A percentile compares a stretch with the other conserved stretches of the same genome.
Conservation (phyloP, 2,329 filamentous ascomycete genomes). For the Ascochyta clinopodiicola region DNA sequence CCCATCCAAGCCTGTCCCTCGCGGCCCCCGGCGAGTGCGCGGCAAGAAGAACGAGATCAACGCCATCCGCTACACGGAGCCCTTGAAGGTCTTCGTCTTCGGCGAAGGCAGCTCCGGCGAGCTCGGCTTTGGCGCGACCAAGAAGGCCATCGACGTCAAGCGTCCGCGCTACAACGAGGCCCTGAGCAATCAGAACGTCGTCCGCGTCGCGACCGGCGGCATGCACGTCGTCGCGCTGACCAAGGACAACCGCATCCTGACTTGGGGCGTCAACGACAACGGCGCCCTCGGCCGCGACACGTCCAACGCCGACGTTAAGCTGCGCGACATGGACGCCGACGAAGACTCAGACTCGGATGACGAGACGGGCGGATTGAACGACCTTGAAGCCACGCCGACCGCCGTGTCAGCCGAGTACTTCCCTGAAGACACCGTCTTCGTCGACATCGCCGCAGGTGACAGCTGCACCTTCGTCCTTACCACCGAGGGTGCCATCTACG, state of each 20-base stretch:
- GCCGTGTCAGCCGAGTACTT: constrained; percentile 64
- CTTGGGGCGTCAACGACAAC: constrained; percentile 89
- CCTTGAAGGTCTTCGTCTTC: constrained; percentile 78
- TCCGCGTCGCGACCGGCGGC: constrained; percentile 78
- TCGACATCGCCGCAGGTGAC: constrained; percentile 74
- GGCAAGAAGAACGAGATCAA: constrained; percentile 63
- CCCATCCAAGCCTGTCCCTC: constrained; percentile 31
- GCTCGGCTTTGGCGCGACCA: constrained; percentile 75
- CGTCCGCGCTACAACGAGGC: constrained; percentile 73
- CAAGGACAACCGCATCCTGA: constrained; percentile 79
- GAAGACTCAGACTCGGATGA: constrained; percentile 53
- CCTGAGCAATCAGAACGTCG: constrained; percentile 68
- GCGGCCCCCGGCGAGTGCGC: constrained; percentile 39
- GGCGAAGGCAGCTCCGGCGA: constrained; percentile 83
- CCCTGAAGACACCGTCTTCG: constrained; percentile 67
- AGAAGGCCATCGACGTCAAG: constrained; percentile 73
- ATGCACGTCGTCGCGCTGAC: constrained; percentile 84
- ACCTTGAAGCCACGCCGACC: constrained; percentile 72
- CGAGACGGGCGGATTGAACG: constrained; percentile 71
- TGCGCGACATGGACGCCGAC: constrained; percentile 60
- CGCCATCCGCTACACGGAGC: constrained; percentile 63
- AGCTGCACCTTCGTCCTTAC: constrained; percentile 79
- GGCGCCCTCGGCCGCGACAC: constrained; percentile 80
- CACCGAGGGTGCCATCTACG: constrained; percentile 76
- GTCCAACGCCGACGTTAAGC: constrained; percentile 66